phyloP scores from a whole-genome alignment of 2,329 filamentous ascomycete genomes.

The Colletotrichum karsti region DNA sequence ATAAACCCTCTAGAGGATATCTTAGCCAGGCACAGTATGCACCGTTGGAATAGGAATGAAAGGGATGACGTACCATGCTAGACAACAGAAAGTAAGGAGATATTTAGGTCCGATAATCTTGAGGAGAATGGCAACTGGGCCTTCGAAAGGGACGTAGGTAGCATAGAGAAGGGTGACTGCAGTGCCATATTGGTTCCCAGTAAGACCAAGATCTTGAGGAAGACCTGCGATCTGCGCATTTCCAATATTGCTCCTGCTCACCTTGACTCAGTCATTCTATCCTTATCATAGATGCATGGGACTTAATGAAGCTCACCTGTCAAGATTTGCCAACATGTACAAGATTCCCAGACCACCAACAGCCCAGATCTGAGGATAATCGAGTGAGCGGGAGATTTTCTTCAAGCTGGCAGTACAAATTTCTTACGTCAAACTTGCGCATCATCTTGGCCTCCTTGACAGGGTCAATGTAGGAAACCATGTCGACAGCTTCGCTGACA shows the following conservation, averaged over 20 bases:
- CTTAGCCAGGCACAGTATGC: constrained; percentile 11
- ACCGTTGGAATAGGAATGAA: neutral
- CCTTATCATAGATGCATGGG: neutral
- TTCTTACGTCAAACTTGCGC: constrained; percentile 35
- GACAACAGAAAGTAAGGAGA: constrained; percentile 33
- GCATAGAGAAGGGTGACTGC: constrained; percentile 43
- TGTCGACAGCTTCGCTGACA: neutral
- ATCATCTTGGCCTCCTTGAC: constrained; percentile 29
- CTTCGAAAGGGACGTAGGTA: constrained; percentile 42
- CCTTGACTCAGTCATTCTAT: neutral
- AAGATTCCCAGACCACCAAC: constrained; percentile 34
- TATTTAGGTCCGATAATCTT: constrained; percentile 40
- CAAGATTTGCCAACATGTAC: constrained; percentile 41
- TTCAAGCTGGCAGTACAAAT: neutral
- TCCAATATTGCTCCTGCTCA: constrained; percentile 30
- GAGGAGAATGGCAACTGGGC: constrained; percentile 38
- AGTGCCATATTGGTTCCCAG: constrained; percentile 39
- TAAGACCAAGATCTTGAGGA: constrained; percentile 40
- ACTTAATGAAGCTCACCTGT: constrained; percentile 33
- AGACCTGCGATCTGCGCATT: constrained; percentile 43
- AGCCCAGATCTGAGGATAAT: neutral
- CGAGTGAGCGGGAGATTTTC: neutral
- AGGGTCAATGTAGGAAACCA: neutral
- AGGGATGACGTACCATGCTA: constrained; percentile 36
- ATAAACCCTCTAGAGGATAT: neutral